These are phyloP conservation scores for Ormosia emarginata DNA, from an alignment of 306 rosid species.

Conservation along the genomic window DNA sequence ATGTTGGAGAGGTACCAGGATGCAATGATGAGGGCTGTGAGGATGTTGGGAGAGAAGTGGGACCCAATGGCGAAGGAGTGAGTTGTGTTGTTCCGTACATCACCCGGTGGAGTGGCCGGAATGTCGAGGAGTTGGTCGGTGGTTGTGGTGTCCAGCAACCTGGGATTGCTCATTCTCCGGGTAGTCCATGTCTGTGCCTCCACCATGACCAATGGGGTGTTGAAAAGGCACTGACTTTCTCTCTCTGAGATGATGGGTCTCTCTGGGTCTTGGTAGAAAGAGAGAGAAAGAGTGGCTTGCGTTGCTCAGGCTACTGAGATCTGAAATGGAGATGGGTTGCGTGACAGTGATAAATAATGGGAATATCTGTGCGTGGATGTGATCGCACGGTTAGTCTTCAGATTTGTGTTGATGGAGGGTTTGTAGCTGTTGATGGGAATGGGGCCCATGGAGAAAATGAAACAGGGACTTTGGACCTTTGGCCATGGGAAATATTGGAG, in stretches of 20 bases:
- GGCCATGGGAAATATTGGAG: not conserved
- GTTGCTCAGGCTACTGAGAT: not conserved
- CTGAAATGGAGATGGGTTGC: not conserved
- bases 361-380: too few species aligned
- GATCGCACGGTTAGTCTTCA: not conserved
- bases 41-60: conserved; percentile 29
- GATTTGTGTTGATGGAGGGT: not conserved
- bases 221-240: not conserved
- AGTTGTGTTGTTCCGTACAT: conserved; percentile 40
- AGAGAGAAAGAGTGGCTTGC: too few species aligned
- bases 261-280: not conserved
- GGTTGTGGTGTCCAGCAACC: conserved; percentile 36
- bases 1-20: conserved; percentile 93
- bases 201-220: conserved; percentile 49
- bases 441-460: conserved; percentile 8
- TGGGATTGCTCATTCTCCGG: conserved; percentile 83
- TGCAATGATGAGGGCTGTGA: conserved; percentile 52
- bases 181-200: conserved; percentile 95
- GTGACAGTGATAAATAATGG: not conserved
- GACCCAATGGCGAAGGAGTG: conserved; percentile 13
- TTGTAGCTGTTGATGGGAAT: not conserved
- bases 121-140: conserved; percentile 65
- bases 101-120: conserved; percentile 65
- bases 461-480: not conserved
- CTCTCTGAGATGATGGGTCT: not conserved